Percentiles rank a stretch among this genome's conserved stretches.
These are phyloP conservation scores for Candida saitoana DNA, from an alignment of 805 yeast species.

Conservation along the genomic window DNA sequence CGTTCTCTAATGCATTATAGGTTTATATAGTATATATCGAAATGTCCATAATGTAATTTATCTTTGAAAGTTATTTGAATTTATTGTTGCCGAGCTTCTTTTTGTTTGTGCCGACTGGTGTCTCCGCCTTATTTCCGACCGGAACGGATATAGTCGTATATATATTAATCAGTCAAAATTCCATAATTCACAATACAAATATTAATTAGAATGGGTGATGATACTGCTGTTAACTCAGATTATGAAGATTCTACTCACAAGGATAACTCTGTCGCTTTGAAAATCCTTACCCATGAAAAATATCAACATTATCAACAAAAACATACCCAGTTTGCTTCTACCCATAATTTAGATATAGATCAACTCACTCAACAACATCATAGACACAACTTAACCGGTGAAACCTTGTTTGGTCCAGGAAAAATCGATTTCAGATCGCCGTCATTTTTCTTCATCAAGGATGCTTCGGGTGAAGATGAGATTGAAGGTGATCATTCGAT, in stretches of 20 bases:
- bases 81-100: background rate
- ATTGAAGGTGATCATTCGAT: constrained; percentile 19
- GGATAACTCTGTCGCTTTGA: background rate
- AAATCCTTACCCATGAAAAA: constrained; percentile 5
- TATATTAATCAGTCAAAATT: background rate
- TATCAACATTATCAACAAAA: constrained; percentile 3
- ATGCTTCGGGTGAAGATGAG: constrained; percentile 22
- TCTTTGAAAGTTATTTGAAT: no score
- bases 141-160: background rate
- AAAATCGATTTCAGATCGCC: constrained; percentile 32
- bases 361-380: constrained; percentile 22
- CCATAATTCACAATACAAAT: background rate
- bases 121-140: background rate
- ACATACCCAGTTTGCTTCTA: constrained; percentile 4
- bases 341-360: constrained; percentile 3
- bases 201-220: constrained; percentile 1
- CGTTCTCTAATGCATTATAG: constrained; percentile 9
- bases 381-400: constrained; percentile 34
- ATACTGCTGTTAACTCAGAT: constrained; percentile 3
- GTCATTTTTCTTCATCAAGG: constrained; percentile 32
- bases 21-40: no score
- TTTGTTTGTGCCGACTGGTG: background rate
- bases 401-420: constrained; percentile 29
- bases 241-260: background rate
- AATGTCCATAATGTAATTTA: no score